Evolutionary conservation across 352 stramenopile species (phyloP).

Genomic region (Hyaloperonospora brassicae): DNA sequence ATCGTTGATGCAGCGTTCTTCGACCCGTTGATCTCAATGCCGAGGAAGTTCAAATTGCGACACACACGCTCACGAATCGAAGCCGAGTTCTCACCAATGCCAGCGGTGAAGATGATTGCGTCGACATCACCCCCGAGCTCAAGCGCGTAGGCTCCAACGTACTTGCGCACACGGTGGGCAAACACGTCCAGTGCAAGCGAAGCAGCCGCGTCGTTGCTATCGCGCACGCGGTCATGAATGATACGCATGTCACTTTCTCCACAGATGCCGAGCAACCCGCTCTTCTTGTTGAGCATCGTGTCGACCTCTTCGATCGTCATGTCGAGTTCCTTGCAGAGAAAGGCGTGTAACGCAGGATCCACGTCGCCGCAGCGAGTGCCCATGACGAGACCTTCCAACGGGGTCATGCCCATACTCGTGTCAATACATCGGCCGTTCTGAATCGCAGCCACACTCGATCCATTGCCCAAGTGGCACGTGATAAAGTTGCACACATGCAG

Average conservation of each 20-base stretch:
- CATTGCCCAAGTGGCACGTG: constrained; percentile 85
- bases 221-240: constrained; percentile 57
- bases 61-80: constrained; percentile 74
- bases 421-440: constrained; percentile 71
- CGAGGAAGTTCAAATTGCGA: constrained; percentile 49
- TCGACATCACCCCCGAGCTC: constrained; percentile 63
- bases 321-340: constrained; percentile 52
- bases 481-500: constrained; percentile 62
- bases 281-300: constrained; percentile 87
- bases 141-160: constrained; percentile 76
- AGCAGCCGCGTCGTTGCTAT: constrained; percentile 41
- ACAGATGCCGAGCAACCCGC: constrained; percentile 71
- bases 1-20: constrained; percentile 68
- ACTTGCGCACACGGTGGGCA: constrained; percentile 80
- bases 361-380: constrained; percentile 82
- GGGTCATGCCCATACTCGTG: constrained; percentile 87
- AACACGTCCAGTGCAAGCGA: constrained; percentile 79
- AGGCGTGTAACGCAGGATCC: constrained; percentile 77
- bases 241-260: constrained; percentile 78
- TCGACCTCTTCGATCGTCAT: constrained; percentile 76
- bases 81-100: constrained; percentile 80
- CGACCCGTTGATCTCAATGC: constrained; percentile 60
- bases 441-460: constrained; percentile 77
- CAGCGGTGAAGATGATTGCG: constrained; percentile 85
- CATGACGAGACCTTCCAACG: constrained; percentile 85